These are phyloP conservation scores for Misopates orontium DNA, from an alignment of 257 asterid genomes.

Conservation along the genomic window DNA sequence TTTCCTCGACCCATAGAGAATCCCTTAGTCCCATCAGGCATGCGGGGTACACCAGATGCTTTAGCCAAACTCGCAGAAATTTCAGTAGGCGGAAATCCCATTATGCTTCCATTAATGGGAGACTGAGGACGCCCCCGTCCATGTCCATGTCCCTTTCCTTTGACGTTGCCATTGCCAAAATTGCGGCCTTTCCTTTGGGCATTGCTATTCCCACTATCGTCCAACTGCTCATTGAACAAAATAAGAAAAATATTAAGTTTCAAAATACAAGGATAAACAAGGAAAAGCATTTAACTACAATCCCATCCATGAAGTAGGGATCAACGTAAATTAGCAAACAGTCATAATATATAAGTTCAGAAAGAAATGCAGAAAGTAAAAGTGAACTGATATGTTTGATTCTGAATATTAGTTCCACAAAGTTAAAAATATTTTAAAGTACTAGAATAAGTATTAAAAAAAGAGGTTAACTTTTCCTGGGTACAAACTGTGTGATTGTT, in stretches of 20 bases:
- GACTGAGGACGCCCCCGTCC: constrained; percentile 61
- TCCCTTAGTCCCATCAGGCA: constrained; percentile 96
- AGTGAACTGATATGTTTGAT: constrained; percentile 5
- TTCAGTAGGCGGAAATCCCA: constrained; percentile 35
- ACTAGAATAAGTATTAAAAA: background rate
- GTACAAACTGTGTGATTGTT: too few species aligned
- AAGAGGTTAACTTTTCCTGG: background rate
- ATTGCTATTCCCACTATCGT: constrained; percentile 35
- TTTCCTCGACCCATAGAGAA: constrained; percentile 95
- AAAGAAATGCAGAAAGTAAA: too few species aligned
- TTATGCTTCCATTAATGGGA: constrained; percentile 35
- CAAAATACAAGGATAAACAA: background rate
- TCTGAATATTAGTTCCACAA: background rate
- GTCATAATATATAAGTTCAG: too few species aligned
- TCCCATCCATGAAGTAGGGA: too few species aligned
- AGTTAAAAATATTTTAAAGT: background rate
- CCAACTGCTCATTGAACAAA: constrained; percentile 39
- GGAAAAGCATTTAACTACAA: background rate
- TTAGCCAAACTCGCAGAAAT: constrained; percentile 35
- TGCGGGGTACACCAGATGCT: constrained; percentile 72
- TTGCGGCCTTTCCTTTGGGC: constrained; percentile 34
- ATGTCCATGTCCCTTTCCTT: constrained; percentile 50
- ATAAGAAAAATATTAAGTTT: background rate
- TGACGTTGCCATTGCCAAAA: constrained; percentile 35
- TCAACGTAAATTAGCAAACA: too few species aligned